A percentile compares a stretch with the other conserved stretches of the same genome.
phyloP scores from a whole-genome alignment of 495 filamentous ascomycete species.

The Pseudotulostoma volvatum region DNA sequence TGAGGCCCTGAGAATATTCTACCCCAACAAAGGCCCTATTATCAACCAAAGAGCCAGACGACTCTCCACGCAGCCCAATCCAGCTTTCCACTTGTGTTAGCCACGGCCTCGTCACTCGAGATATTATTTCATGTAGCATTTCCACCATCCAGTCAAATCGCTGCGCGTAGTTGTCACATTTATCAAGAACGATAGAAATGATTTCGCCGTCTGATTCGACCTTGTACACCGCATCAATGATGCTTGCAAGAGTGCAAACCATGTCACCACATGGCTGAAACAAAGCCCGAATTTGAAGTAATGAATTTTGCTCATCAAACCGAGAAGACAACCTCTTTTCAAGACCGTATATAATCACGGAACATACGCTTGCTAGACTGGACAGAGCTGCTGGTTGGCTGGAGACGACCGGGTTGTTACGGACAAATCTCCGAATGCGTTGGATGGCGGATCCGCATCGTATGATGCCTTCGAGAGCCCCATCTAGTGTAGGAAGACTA shows the following conservation, averaged over 20 bases:
- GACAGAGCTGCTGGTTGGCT: constrained; percentile 19
- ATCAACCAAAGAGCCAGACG: constrained; percentile 22
- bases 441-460: constrained; percentile 54
- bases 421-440: constrained; percentile 42
- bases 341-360: constrained; percentile 22
- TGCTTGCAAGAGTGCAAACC: constrained; percentile 40
- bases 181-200: constrained; percentile 48
- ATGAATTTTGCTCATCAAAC: constrained; percentile 13
- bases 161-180: constrained; percentile 46
- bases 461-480: constrained; percentile 39
- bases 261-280: constrained; percentile 48
- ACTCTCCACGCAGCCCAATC: constrained; percentile 52
- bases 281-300: constrained; percentile 51
- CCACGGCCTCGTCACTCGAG: constrained; percentile 49
- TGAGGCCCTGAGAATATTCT: constrained; percentile 30
- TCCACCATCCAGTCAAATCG: constrained; percentile 41
- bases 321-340: constrained; percentile 19
- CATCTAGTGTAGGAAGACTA: constrained; percentile 38
- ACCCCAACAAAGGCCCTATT: constrained; percentile 41
- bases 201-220: constrained; percentile 48
- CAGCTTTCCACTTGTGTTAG: constrained; percentile 55
- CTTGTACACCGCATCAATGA: constrained; percentile 38
- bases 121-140: constrained; percentile 49
- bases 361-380: constrained; percentile 20
- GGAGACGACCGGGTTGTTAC: constrained; percentile 14